These are phyloP conservation scores for Hyaloscypha bicolor DNA, from an alignment of 495 filamentous ascomycete species.

Conservation along the genomic window DNA sequence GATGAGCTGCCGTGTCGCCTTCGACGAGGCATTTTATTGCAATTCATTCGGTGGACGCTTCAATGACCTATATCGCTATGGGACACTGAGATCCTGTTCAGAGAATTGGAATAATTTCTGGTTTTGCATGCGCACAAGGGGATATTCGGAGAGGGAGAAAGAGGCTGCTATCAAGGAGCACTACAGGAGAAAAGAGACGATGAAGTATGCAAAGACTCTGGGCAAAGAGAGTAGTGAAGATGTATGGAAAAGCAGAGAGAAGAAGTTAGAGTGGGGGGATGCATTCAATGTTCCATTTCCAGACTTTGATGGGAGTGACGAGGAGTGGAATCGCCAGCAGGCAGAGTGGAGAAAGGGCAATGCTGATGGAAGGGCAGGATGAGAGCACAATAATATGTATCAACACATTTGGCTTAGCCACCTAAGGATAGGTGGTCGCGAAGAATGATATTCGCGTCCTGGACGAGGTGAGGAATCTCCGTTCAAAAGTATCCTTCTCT, in stretches of 20 bases:
- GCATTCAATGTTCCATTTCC: conserved; percentile 38
- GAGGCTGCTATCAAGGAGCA: conserved; percentile 64
- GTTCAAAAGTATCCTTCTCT: neutral
- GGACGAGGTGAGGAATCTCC: neutral
- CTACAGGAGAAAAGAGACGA: conserved; percentile 70
- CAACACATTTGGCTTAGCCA: neutral
- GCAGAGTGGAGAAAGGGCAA: conserved; percentile 39
- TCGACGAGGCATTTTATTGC: conserved; percentile 96
- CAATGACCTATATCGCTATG: conserved; percentile 78
- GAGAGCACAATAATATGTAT: neutral
- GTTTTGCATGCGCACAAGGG: conserved; percentile 89
- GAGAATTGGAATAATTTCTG: conserved; percentile 90
- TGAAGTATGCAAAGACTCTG: conserved; percentile 68
- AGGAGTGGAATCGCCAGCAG: conserved; percentile 63
- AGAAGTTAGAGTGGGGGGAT: conserved; percentile 45
- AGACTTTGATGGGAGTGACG: conserved; percentile 50
- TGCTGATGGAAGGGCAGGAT: neutral
- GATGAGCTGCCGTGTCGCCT: conserved; percentile 88
- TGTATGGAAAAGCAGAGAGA: conserved; percentile 76
- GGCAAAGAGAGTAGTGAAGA: conserved; percentile 83
- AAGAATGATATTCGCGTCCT: no score
- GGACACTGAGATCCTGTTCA: conserved; percentile 68
- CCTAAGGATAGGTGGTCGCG: no score
- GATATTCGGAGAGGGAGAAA: conserved; percentile 48
- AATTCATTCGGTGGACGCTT: conserved; percentile 90